Evolutionary conservation across 257 asterid species (phyloP).

Genomic region (Anisodus tanguticus): DNA sequence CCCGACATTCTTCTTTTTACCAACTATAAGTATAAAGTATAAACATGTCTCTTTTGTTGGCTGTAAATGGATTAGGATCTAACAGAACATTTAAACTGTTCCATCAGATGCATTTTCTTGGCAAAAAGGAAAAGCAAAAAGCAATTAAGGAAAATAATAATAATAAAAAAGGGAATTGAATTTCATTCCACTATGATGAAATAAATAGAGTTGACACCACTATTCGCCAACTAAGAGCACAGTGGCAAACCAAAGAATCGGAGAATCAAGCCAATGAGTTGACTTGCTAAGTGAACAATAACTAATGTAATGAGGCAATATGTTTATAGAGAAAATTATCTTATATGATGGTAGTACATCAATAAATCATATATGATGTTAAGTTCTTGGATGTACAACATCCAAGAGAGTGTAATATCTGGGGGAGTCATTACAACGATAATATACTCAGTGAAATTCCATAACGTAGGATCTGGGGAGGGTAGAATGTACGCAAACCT

Average conservation of each 20-base stretch:
- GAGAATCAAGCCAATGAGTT: constrained; percentile 22
- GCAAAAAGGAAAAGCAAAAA: not conserved
- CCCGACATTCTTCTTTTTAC: not conserved
- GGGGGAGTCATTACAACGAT: not conserved
- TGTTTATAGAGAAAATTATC: not conserved
- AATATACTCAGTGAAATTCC: too few species aligned
- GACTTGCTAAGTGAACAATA: constrained; percentile 19
- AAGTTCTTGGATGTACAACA: not conserved
- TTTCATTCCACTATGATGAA: not conserved
- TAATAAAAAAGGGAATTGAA: not conserved
- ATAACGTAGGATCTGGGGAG: too few species aligned
- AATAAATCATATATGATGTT: not conserved
- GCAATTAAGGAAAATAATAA: not conserved
- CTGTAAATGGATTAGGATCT: constrained; percentile 15
- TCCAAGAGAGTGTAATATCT: not conserved
- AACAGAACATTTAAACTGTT: constrained; percentile 2
- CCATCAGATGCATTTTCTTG: not conserved
- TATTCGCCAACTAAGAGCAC: constrained; percentile 6
- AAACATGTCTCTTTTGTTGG: not conserved
- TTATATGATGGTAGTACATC: constrained; percentile 7
- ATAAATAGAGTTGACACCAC: not conserved
- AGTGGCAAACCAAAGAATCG: constrained; percentile 27
- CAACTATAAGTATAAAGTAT: not conserved
- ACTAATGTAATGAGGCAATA: not conserved
- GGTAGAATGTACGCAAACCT: too few species aligned